Base-by-base conservation (phyloP, 768 basidiomycete species). In the Suillus plorans region DNA sequence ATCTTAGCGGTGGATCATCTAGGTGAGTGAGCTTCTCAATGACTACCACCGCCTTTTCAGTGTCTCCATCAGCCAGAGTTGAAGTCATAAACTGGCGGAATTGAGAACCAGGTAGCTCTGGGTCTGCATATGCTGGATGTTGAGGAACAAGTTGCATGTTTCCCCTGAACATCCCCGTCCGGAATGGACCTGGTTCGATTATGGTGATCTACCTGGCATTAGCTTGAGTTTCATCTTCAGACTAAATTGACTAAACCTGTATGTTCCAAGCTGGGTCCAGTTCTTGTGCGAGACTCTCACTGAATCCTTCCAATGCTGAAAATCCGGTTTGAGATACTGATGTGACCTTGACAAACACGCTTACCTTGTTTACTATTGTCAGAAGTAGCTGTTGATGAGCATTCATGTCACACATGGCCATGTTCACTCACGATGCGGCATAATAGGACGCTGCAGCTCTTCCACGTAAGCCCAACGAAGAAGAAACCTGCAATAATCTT, bases 401-500 rank as follows among this genome's bases (percentile, higher is more conserved):
- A 5, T 9, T n/a, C 7, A 50, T 45, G 49, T 14, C 10, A 53
- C 5, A 14, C 0, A 47, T 44, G n/a, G 12, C 5, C 39, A 59
- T 42, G 18, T 13, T 42, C 4, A 55, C 69, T 62, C 41, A 77
- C 75, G 70, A 60, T 22, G 76, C 77, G 37, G 69, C 50, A 60
- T 77, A 78, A 39, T 71, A 62, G 14, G 69, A 69, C 3, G 59
- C 61, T 4, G 57, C 67, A 3, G 72, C 56, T 0, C 0, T 0
- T 9, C 68, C 68, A 4, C 2, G 2, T 22, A 78, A 20, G 0
- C 72, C 79, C 20, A 66, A 3, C 18, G 65, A 62, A 10, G 78
- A 79, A 4, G 75, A 76, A 56, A 72, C 60, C 52, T 81, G 79
- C n/a, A 80, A 66, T 1, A 81, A 68, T 18, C 72, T 73, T 3